A percentile compares a stretch with the other conserved stretches of the same genome.
These are phyloP conservation scores for Phascolomyces articulosus DNA, from an alignment of 371 early-diverging fungal genomes.

Conservation along the genomic window DNA sequence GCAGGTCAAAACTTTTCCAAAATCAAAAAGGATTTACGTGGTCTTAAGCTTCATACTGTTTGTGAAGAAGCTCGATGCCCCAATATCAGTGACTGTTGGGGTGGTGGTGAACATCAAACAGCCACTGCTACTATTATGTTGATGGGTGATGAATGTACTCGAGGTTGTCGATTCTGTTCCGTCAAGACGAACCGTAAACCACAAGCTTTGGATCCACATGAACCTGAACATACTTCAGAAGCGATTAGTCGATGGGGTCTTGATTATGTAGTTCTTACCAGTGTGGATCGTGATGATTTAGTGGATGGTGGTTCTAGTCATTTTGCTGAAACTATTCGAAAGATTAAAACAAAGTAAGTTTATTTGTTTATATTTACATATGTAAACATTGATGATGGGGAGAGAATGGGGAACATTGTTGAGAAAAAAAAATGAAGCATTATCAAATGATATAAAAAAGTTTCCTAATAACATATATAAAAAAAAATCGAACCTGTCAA, in stretches of 20 bases:
- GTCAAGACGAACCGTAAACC: constrained; percentile 95
- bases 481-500: not conserved
- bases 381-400: no score
- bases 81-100: constrained; percentile 98
- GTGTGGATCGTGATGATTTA: constrained; percentile 97
- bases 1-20: constrained; percentile 78
- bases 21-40: constrained; percentile 90
- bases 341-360: constrained; percentile 81
- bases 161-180: constrained; percentile 98
- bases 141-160: constrained; percentile 98
- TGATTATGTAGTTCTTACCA: constrained; percentile 96
- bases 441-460: no score
- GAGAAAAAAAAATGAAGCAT: no score
- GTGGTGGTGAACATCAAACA: constrained; percentile 92
- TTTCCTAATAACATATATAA: no score
- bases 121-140: constrained; percentile 99
- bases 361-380: no score
- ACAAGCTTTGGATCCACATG: constrained; percentile 86
- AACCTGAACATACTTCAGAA: constrained; percentile 95
- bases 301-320: constrained; percentile 93
- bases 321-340: constrained; percentile 90
- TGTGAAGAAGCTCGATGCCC: constrained; percentile 98
- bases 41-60: constrained; percentile 91
- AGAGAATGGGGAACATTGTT: no score
- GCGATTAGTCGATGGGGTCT: constrained; percentile 96